Base-by-base conservation (phyloP, 768 basidiomycete species). In the Lactarius tabidus region DNA sequence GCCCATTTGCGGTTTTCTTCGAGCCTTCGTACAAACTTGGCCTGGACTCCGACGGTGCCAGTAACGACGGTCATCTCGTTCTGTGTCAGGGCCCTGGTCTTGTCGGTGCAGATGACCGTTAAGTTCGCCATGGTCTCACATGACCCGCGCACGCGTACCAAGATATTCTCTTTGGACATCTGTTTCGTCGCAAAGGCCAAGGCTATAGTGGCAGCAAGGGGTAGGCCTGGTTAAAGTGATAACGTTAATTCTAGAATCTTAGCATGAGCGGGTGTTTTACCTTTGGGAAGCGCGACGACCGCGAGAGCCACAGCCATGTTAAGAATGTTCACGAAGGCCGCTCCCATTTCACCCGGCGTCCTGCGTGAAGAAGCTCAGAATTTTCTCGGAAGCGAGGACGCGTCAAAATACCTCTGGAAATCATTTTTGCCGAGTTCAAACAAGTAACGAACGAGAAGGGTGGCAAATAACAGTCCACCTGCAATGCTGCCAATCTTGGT, bases 51-150 rank as follows among this genome's bases (percentile, higher is more conserved):
- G 57, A 98, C 79, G 14, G 94, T 94, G 45, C 95, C 95, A 28
- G 95, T 95, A 58, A 99, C 96, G 68, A 98, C 91, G 10, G 89
- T 86, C 97, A 99, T 99, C 69, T 79, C 79, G 77, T 98, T 98
- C 73, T 93, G 90, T 0, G 97, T 99, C 26, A 99, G 87, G 9
- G 96, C 98, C 41, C 96, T 95, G 1, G 95, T 95, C 79, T 96
- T 95, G 81, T 95, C 94, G 17, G 93, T 95, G 77, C 93, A 95
- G 3, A 98, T 85, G 65, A 98, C 95, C 28, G 91, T 95, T 8
- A 95, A 92, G 71, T 98, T 97, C 23, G 92, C 96, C 96, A 98
- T 98, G 0, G 94, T 98, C 78, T 99, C 97, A 76, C 96, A 98
- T 15, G 95, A 95, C 9, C 92, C 92, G 39, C 98, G 85, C 6